phyloP scores from a whole-genome alignment of 495 filamentous ascomycete genomes.

The Penicillium lagena region DNA sequence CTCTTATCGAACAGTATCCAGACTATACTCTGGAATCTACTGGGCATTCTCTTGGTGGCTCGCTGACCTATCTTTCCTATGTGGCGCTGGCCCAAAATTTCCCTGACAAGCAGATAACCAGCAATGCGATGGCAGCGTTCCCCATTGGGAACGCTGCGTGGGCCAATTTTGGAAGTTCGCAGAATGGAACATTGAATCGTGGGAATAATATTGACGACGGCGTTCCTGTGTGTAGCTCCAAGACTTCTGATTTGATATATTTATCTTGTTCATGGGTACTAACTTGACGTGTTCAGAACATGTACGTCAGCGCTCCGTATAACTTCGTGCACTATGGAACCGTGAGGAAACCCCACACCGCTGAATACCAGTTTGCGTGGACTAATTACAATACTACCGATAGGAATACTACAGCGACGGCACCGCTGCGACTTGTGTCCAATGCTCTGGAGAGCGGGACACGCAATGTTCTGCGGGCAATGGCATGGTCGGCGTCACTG shows the following conservation, averaged over 20 bases:
- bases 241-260: neutral
- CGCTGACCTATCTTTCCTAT: slow-evolving; percentile 29
- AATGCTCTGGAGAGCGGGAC: slow-evolving; percentile 25
- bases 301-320: slow-evolving; percentile 21
- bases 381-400: neutral
- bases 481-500: slow-evolving; percentile 17
- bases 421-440: slow-evolving; percentile 5
- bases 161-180: slow-evolving; percentile 19
- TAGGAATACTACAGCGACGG: slow-evolving; percentile 31
- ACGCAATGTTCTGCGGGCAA: slow-evolving; percentile 27
- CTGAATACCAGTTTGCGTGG: too few relatives aligned
- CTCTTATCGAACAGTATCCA: slow-evolving; percentile 19
- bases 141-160: slow-evolving; percentile 28
- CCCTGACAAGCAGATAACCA: slow-evolving; percentile 19
- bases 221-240: slow-evolving; percentile 17
- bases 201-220: slow-evolving; percentile 25
- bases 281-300: slow-evolving; percentile 15
- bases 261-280: neutral
- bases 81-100: slow-evolving; percentile 27
- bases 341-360: slow-evolving; percentile 10
- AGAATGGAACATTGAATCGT: slow-evolving; percentile 21
- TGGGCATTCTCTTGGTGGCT: slow-evolving; percentile 28
- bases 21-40: slow-evolving; percentile 25
- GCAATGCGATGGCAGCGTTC: slow-evolving; percentile 28
- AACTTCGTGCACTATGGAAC: slow-evolving; percentile 25